phyloP scores from a whole-genome alignment of 352 stramenopile species.

The Globisporangium echinulatum region DNA sequence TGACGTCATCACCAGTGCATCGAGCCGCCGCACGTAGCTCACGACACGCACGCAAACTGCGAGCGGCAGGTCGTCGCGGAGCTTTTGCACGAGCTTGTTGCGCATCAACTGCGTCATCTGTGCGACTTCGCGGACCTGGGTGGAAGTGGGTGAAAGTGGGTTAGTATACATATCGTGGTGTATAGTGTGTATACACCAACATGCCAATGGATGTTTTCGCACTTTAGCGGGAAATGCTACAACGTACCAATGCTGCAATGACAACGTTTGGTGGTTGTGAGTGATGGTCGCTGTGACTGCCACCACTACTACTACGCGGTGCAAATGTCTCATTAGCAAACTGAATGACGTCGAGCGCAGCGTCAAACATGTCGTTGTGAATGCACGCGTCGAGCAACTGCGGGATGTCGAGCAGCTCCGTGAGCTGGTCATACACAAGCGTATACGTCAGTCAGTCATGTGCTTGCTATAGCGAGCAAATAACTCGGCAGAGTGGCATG shows the following conservation, averaged over 20 bases:
- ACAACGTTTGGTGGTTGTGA: slow-evolving; percentile 39
- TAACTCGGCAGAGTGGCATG: too few species aligned
- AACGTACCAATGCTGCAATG: slow-evolving; percentile 47
- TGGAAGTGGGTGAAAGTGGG: not conserved
- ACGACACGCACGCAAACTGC: slow-evolving; percentile 79
- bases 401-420: slow-evolving; percentile 97
- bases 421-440: slow-evolving; percentile 44
- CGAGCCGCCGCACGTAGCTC: slow-evolving; percentile 68
- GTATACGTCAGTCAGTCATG: not conserved
- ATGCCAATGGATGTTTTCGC: too few species aligned
- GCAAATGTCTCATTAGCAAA: slow-evolving; percentile 83
- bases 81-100: slow-evolving; percentile 74
- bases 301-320: slow-evolving; percentile 7
- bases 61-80: slow-evolving; percentile 76
- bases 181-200: not conserved
- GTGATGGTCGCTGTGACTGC: slow-evolving; percentile 1
- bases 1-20: slow-evolving; percentile 23
- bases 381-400: slow-evolving; percentile 97
- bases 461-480: too few species aligned
- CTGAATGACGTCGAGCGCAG: slow-evolving; percentile 93
- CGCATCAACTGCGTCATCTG: slow-evolving; percentile 60
- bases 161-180: not conserved
- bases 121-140: slow-evolving; percentile 48
- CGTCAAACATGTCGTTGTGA: slow-evolving; percentile 94
- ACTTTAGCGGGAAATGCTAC: too few species aligned